These are phyloP conservation scores for Oryza punctata DNA, from an alignment of 176 grass and related monocot species.

Conservation along the genomic window DNA sequence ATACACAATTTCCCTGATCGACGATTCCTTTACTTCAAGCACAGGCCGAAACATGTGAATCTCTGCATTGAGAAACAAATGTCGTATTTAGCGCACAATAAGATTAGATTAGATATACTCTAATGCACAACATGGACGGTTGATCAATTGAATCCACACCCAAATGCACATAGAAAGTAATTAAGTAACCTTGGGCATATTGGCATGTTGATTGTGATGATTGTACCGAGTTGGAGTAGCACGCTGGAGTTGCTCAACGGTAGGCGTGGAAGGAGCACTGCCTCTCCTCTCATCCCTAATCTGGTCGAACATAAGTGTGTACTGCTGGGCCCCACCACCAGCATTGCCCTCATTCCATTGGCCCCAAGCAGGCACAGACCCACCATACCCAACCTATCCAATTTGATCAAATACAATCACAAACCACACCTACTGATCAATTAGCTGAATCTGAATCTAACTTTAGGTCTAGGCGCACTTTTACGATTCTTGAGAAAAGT, in stretches of 20 bases:
- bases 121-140: background rate
- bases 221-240: background rate
- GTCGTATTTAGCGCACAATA: background rate
- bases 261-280: constrained; percentile 23
- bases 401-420: background rate
- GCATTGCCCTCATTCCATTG: constrained; percentile 25
- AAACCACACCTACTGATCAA: background rate
- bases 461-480: background rate
- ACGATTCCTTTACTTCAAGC: background rate
- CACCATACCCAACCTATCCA: background rate
- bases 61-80: background rate
- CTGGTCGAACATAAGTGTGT: constrained; percentile 31
- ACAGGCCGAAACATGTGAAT: constrained; percentile 33
- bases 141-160: background rate
- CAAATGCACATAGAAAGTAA: background rate
- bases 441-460: background rate
- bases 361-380: constrained; percentile 29
- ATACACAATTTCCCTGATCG: background rate
- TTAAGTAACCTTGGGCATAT: constrained; percentile 24
- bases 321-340: constrained; percentile 5
- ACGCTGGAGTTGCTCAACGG: background rate
- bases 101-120: background rate
- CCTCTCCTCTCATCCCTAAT: constrained; percentile 25
- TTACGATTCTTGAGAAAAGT: background rate
- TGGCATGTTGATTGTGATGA: background rate